Percentiles rank a stretch among this genome's conserved stretches.
Conservation (phyloP, 2,329 filamentous ascomycete species). For the Pseudogymnoascus sp. region DNA sequence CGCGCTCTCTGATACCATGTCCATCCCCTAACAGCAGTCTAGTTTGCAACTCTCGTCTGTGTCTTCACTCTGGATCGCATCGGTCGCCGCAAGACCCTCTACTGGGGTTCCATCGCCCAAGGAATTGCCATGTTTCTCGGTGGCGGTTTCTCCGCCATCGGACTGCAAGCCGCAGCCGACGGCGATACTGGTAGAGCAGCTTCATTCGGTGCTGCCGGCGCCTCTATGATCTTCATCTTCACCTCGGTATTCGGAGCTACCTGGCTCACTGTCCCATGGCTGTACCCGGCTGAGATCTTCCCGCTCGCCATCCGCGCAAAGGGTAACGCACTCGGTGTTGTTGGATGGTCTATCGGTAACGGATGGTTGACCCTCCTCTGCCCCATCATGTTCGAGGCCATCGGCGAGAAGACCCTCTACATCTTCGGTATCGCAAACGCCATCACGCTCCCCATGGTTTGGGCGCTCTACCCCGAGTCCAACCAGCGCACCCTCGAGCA, state of each 20-base stretch:
- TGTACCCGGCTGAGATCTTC: constrained; percentile 68
- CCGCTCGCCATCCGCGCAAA: constrained; percentile 62
- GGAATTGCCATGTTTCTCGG: constrained; percentile 61
- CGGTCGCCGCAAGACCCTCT: constrained; percentile 60
- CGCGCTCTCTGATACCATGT: constrained; percentile 35
- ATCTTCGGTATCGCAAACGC: constrained; percentile 25
- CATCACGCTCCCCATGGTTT: constrained; percentile 21
- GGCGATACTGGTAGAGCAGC: constrained; percentile 39
- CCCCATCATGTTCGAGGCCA: constrained; percentile 26
- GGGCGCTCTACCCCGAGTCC: constrained; percentile 20
- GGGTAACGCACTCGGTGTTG: constrained; percentile 68
- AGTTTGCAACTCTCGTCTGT: constrained; percentile 59
- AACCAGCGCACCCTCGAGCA: constrained; percentile 22
- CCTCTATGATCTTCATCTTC: constrained; percentile 63
- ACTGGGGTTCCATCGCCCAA: constrained; percentile 58
- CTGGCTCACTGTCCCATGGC: constrained; percentile 49
- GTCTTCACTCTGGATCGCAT: constrained; percentile 64
- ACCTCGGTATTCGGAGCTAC: constrained; percentile 50
- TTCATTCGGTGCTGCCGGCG: constrained; percentile 55
- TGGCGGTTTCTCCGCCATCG: constrained; percentile 48
- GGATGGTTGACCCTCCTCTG: constrained; percentile 46
- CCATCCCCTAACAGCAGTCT: constrained; percentile 14
- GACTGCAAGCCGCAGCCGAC: constrained; percentile 38
- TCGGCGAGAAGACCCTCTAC: constrained; percentile 26
- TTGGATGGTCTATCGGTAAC: constrained; percentile 70